Conservation (phyloP, 148 eudicot species). For the Rhododendron simsii region DNA sequence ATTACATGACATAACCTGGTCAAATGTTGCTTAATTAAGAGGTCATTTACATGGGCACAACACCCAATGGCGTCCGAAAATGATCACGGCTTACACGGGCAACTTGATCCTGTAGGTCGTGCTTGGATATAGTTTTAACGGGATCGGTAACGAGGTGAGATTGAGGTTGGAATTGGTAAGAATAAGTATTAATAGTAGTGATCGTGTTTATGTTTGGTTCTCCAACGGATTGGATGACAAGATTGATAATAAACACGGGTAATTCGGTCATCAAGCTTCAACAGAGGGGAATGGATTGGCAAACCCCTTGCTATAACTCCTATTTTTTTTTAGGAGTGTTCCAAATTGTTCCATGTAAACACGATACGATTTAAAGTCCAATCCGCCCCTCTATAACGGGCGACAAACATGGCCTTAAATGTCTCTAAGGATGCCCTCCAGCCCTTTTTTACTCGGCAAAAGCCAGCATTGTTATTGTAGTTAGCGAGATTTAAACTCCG, state of each 20-base stretch:
- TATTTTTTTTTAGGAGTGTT: background rate
- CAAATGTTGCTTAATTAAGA: background rate
- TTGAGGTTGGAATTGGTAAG: background rate
- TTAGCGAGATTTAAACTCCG: background rate
- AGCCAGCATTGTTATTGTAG: background rate
- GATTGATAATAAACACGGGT: background rate
- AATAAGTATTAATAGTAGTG: background rate
- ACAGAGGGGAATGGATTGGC: background rate
- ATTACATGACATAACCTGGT: background rate
- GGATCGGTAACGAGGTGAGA: background rate
- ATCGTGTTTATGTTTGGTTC: background rate
- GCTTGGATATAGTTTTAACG: background rate
- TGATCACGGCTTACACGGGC: background rate
- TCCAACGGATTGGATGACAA: background rate
- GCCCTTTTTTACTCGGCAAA: background rate
- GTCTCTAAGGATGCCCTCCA: background rate
- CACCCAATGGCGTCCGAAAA: background rate
- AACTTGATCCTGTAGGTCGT: background rate
- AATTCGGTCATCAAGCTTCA: background rate
- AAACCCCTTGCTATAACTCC: background rate
- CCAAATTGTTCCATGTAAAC: background rate
- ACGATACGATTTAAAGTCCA: background rate
- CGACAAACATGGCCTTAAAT: background rate
- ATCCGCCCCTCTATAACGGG: background rate
- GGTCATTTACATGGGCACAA: background rate